Percentiles rank a stretch among this genome's conserved stretches.
Conservation (phyloP, 129 eudicot genomes). For the Pulicaria dysenterica region DNA sequence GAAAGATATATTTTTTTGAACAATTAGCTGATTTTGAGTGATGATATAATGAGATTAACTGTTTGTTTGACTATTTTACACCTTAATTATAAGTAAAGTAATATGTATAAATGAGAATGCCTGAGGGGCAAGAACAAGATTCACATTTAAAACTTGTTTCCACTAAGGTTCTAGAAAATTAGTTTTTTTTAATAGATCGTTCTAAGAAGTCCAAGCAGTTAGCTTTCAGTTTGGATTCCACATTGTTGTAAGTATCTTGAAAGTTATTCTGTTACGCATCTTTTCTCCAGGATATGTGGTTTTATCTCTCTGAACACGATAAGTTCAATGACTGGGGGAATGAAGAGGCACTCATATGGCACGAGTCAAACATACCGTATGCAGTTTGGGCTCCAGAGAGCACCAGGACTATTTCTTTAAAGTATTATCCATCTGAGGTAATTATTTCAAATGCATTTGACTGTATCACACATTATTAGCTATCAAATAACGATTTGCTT, state of each 20-base stretch:
- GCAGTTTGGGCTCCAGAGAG: slow-evolving; percentile 89
- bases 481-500: not conserved
- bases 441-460: not conserved
- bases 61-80: not conserved
- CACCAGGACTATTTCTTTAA: slow-evolving; percentile 72
- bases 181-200: too few relatives aligned
- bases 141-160: not conserved
- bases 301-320: slow-evolving; percentile 87
- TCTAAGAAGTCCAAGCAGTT: not conserved
- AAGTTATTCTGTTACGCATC: slow-evolving; percentile 6
- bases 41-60: not conserved
- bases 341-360: slow-evolving; percentile 91
- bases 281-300: slow-evolving; percentile 87
- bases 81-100: not conserved
- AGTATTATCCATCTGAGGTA: slow-evolving; percentile 91
- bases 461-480: not conserved
- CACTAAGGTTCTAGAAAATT: not conserved
- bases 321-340: slow-evolving; percentile 73
- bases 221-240: slow-evolving; percentile 9
- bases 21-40: not conserved
- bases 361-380: slow-evolving; percentile 91
- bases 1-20: not conserved
- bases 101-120: not conserved
- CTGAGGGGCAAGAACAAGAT: not conserved
- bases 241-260: slow-evolving; percentile 2